These are phyloP conservation scores for Rhizophlyctis rosea DNA, from an alignment of 192 early-diverging fungal genomes.

Conservation along the genomic window DNA sequence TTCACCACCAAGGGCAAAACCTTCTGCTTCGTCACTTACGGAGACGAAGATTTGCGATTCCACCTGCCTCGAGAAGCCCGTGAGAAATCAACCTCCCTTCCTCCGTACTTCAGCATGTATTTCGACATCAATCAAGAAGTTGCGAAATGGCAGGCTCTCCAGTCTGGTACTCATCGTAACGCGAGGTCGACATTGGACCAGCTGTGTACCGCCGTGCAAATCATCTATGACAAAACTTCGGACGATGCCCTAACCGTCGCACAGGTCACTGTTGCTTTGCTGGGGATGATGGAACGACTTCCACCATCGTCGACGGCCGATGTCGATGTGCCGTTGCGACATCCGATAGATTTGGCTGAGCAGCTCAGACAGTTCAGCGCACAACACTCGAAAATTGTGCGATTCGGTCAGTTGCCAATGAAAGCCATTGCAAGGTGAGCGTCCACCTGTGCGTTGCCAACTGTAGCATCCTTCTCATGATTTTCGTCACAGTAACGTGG, in stretches of 20 bases:
- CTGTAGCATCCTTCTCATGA: too few relatives aligned
- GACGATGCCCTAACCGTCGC: too few relatives aligned
- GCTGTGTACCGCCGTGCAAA: too few relatives aligned
- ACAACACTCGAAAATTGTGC: neutral
- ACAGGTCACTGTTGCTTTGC: neutral
- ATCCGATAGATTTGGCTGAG: neutral
- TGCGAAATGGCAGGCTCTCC: slow-evolving; percentile 42
- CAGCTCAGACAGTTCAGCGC: neutral
- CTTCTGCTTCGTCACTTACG: slow-evolving; percentile 70
- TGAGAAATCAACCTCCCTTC: slow-evolving; percentile 55
- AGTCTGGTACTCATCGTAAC: too few relatives aligned
- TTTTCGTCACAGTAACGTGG: neutral
- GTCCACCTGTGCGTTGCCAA: too few relatives aligned
- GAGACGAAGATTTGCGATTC: slow-evolving; percentile 64
- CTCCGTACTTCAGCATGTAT: slow-evolving; percentile 56
- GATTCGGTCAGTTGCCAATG: neutral
- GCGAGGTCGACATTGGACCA: too few relatives aligned
- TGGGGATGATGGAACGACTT: neutral
- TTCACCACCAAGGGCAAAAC: slow-evolving; percentile 25
- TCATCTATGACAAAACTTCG: too few relatives aligned
- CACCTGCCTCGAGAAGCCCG: slow-evolving; percentile 62
- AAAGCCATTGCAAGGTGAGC: neutral
- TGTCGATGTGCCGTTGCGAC: neutral
- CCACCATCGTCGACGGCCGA: neutral
- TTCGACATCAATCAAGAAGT: slow-evolving; percentile 70